Evolutionary conservation across 2,329 filamentous ascomycete genomes (phyloP).

Genomic region (Xylaria sp.): DNA sequence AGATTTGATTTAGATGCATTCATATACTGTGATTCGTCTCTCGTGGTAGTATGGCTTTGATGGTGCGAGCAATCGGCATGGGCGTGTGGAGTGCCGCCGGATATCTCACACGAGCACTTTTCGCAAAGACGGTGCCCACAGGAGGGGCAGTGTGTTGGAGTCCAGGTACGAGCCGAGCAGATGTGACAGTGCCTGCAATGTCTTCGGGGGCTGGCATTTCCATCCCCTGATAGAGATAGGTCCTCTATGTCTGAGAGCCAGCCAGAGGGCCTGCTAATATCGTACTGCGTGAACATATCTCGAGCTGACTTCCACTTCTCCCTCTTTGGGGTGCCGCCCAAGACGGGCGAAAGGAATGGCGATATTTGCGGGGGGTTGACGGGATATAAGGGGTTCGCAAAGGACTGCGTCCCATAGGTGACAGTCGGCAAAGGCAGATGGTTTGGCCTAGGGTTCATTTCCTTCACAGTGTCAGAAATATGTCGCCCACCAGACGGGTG

Average conservation of each 20-base stretch:
- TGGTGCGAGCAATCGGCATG: conserved; percentile 42
- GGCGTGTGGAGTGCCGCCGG: conserved; percentile 39
- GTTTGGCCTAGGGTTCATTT: neutral
- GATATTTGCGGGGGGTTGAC: conserved; percentile 18
- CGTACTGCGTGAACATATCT: conserved; percentile 60
- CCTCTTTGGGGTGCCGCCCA: conserved; percentile 49
- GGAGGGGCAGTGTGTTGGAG: conserved; percentile 55
- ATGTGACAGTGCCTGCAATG: conserved; percentile 60
- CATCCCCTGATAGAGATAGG: conserved; percentile 48
- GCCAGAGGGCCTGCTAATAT: conserved; percentile 58
- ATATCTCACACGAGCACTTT: conserved; percentile 57
- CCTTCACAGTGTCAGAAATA: conserved; percentile 3
- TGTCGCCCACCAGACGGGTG: conserved; percentile 18
- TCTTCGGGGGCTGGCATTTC: conserved; percentile 47
- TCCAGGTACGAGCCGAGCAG: conserved; percentile 57
- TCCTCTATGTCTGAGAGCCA: conserved; percentile 59
- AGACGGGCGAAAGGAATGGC: conserved; percentile 36
- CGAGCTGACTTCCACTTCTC: conserved; percentile 57
- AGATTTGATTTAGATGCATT: conserved; percentile 22
- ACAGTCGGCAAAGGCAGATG: neutral
- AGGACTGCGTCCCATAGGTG: neutral
- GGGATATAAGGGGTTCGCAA: conserved; percentile 21
- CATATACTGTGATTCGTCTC: conserved; percentile 33
- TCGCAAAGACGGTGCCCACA: conserved; percentile 64
- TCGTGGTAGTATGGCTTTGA: conserved; percentile 32